These are phyloP conservation scores for Pseudocercospora cruenta DNA, from an alignment of 2,329 filamentous ascomycete species.

Conservation along the genomic window DNA sequence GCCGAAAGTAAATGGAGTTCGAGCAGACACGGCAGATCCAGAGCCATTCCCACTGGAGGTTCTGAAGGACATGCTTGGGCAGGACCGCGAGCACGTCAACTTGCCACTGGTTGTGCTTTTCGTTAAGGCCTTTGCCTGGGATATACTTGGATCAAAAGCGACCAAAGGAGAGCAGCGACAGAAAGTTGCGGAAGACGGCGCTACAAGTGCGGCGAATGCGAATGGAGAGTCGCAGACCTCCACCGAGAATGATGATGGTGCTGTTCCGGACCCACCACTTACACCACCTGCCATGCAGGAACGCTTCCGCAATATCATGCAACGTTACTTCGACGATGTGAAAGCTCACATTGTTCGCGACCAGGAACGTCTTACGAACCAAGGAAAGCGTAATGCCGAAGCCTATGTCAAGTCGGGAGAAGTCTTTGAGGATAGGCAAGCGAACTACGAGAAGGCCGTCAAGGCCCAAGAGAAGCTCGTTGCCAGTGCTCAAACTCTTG, in stretches of 20 bases:
- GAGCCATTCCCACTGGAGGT: slow-evolving; percentile 97
- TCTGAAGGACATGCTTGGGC: slow-evolving; percentile 91
- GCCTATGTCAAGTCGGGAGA: slow-evolving; percentile 98
- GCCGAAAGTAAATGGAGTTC: slow-evolving; percentile 59
- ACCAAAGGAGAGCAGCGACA: slow-evolving; percentile 77
- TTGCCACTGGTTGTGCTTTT: slow-evolving; percentile 91
- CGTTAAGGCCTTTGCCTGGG: slow-evolving; percentile 95
- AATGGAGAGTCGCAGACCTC: slow-evolving; percentile 55
- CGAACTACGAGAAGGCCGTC: slow-evolving; percentile 90
- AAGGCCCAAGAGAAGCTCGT: slow-evolving; percentile 91
- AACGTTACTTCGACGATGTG: slow-evolving; percentile 89
- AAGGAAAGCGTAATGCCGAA: slow-evolving; percentile 93
- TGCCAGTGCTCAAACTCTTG: slow-evolving; percentile 85
- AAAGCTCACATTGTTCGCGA: slow-evolving; percentile 87
- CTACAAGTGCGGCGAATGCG: slow-evolving; percentile 58
- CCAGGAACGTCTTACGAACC: slow-evolving; percentile 82
- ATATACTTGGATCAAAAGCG: slow-evolving; percentile 80
- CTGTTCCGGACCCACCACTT: slow-evolving; percentile 70
- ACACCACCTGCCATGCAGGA: slow-evolving; percentile 76
- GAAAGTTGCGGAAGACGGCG: slow-evolving; percentile 78
- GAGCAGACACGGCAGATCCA: slow-evolving; percentile 66
- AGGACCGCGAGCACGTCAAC: slow-evolving; percentile 91
- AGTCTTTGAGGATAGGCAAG: slow-evolving; percentile 95
- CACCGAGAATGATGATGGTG: slow-evolving; percentile 55
- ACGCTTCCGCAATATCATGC: slow-evolving; percentile 82